Conservation (phyloP, 352 stramenopile genomes). For the Globisporangium carolinianum region DNA sequence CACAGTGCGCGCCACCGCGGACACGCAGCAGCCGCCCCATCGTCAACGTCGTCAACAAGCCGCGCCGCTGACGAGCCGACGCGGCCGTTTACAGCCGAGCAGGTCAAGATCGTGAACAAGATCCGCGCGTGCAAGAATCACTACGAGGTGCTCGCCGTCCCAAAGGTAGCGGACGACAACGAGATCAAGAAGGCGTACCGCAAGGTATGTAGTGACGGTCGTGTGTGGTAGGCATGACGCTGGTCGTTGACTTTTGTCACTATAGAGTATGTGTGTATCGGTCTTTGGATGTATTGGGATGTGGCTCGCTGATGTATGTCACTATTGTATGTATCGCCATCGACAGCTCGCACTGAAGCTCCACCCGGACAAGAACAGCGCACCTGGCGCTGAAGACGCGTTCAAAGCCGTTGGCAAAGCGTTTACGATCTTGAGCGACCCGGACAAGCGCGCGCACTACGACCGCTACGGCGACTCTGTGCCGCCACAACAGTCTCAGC, state of each 20-base stretch:
- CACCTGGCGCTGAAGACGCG: slow-evolving; percentile 93
- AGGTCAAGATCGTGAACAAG: slow-evolving; percentile 81
- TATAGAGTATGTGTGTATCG: background rate
- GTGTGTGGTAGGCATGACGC: too few species aligned
- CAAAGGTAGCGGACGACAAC: slow-evolving; percentile 63
- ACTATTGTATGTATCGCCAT: slow-evolving; percentile 2
- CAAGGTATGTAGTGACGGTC: slow-evolving; percentile 41
- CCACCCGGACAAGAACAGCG: slow-evolving; percentile 94
- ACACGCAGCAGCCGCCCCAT: slow-evolving; percentile 1
- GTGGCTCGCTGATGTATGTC: too few species aligned
- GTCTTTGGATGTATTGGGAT: background rate
- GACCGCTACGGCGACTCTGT: slow-evolving; percentile 64
- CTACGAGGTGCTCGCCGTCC: slow-evolving; percentile 84
- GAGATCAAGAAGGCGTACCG: slow-evolving; percentile 91
- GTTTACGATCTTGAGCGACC: slow-evolving; percentile 89
- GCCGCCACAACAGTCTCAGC: slow-evolving; percentile 26
- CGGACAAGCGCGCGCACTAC: slow-evolving; percentile 85
- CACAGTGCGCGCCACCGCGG: background rate
- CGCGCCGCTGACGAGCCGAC: slow-evolving; percentile 28
- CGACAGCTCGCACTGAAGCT: slow-evolving; percentile 83
- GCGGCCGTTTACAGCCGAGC: slow-evolving; percentile 69
- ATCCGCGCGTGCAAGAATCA: slow-evolving; percentile 85
- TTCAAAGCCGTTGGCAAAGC: slow-evolving; percentile 96
- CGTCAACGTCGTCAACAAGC: slow-evolving; percentile 1
- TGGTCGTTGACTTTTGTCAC: too few species aligned